These are phyloP conservation scores for Geranomyces michiganensis DNA, from an alignment of 192 early-diverging fungal species.

Conservation along the genomic window DNA sequence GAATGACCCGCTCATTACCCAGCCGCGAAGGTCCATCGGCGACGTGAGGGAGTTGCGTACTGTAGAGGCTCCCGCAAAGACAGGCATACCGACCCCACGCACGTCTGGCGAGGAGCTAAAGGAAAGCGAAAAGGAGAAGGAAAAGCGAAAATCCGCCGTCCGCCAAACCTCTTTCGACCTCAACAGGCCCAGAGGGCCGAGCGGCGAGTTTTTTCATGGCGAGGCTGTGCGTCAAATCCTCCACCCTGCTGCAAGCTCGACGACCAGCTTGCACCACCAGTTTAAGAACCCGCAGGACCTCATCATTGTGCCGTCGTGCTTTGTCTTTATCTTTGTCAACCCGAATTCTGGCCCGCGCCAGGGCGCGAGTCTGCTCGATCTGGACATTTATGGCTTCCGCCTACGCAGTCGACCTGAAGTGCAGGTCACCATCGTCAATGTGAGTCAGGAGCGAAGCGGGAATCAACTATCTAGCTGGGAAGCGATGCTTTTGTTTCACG, in stretches of 20 bases:
- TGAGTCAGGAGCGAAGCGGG: constrained; percentile 42
- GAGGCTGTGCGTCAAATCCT: background rate
- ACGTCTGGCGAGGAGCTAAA: background rate
- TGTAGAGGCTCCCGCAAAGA: background rate
- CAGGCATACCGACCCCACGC: background rate
- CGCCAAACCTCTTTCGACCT: background rate
- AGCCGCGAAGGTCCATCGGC: no score
- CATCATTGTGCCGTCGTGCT: constrained; percentile 13
- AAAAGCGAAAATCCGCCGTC: no score
- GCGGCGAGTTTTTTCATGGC: constrained; percentile 4
- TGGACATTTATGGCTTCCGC: constrained; percentile 60
- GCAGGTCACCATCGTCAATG: constrained; percentile 64
- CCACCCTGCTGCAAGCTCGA: background rate
- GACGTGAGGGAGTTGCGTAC: no score
- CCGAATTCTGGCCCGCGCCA: constrained; percentile 11
- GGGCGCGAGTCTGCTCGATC: background rate
- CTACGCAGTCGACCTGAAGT: constrained; percentile 60
- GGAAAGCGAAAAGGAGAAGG: no score
- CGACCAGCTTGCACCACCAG: constrained; percentile 5
- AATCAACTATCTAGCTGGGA: background rate
- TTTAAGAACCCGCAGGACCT: constrained; percentile 15
- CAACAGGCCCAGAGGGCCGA: background rate
- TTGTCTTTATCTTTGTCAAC: constrained; percentile 21
- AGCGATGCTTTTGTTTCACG: background rate
- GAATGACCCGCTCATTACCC: no score